Conservation (phyloP, 306 rosid species). For the Begonia loranthoides region DNA sequence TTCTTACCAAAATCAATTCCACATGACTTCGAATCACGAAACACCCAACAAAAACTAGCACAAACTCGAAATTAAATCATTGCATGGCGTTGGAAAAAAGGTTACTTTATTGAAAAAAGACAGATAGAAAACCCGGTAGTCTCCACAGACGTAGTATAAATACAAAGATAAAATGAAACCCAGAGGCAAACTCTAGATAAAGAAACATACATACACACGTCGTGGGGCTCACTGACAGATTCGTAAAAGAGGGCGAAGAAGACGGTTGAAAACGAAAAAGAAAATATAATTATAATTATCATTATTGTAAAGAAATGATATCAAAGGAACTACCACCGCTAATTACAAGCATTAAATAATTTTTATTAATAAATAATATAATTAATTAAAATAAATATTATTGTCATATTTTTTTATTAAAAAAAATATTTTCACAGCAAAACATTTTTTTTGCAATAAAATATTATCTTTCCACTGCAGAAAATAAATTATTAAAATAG, state of each 20-base stretch:
- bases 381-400: too few relatives aligned
- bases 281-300: too few relatives aligned
- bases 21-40: neutral
- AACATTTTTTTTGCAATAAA: too few relatives aligned
- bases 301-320: slow-evolving; percentile 17
- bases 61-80: neutral
- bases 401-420: too few relatives aligned
- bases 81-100: neutral
- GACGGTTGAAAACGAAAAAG: neutral
- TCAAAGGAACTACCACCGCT: too few relatives aligned
- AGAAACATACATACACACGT: slow-evolving; percentile 1
- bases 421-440: too few relatives aligned
- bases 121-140: neutral
- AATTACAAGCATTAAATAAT: too few relatives aligned
- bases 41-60: neutral
- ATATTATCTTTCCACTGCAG: too few relatives aligned
- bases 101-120: neutral
- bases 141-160: neutral
- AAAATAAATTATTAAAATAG: too few relatives aligned
- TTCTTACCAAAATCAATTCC: neutral
- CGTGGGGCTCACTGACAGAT: slow-evolving; percentile 20
- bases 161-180: neutral
- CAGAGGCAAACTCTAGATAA: too few relatives aligned
- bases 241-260: neutral
- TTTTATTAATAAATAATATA: too few relatives aligned